Base-by-base conservation (phyloP, 2,329 filamentous ascomycete species). In the Raffaelea ambrosiae region DNA sequence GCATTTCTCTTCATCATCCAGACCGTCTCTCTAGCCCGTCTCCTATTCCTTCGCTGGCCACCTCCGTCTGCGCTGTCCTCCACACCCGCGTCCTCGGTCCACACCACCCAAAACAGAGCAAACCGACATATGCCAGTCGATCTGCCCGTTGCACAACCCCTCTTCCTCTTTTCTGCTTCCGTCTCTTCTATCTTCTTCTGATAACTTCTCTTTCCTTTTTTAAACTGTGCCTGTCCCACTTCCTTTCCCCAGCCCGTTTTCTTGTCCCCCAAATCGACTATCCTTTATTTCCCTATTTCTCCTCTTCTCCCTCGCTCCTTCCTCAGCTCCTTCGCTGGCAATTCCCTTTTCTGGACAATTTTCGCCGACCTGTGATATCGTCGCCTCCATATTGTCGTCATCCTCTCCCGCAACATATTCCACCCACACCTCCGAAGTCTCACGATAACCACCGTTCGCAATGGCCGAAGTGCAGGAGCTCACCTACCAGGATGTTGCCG, bases 401-500 rank as follows among this genome's bases (percentile, higher is more conserved):
- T 5, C 47, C 31, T 38, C 20, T 10, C 14, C 26, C 7, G 5
- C 4, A 21, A 36, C 18, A 40, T 16, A 21, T 36, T 19, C 36
- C 41, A 18, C 20, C 22, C 35, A 5, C 26, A n/a, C 13, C 16
- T 33, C 9, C 9, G 9, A 33, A 9, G 9, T 33, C 31, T 33
- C 31, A 33, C 16, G 16, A 8, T 16, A 31, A 48, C 48, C 48
- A 50, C 57, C 58, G 9, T 67, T 62, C 57, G 71, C 72, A 68
- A 60, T 58, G 8, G 40, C 38, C 54, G 61, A 66, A 29, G 13
- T 29, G 26, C 7, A 7, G 61, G 72, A 79, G 62, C 79, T 83
- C 72, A 93, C 86, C 61, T 87, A 82, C 71, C 74, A 84, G 62
- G 87, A 95, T 68, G 80, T 95, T 69, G 76, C 85, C 54, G 80